Percentiles rank a stretch among this genome's conserved stretches.
phyloP scores from a whole-genome alignment of 495 filamentous ascomycete species.

The Aspergillus taichungensis region DNA sequence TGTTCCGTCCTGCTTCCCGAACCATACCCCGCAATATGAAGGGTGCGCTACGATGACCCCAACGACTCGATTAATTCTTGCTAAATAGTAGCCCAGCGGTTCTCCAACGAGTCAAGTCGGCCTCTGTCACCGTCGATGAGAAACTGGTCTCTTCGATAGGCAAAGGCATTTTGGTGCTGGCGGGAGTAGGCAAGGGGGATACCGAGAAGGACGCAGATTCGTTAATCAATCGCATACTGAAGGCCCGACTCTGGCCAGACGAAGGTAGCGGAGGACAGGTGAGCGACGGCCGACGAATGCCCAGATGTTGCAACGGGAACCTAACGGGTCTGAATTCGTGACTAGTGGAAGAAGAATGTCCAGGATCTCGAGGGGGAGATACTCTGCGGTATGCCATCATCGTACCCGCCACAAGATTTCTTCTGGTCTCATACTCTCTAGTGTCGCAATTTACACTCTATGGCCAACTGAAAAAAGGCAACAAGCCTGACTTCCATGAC shows the following conservation, averaged over 20 bases:
- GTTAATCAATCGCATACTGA: conserved; percentile 77
- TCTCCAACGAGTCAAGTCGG: conserved; percentile 88
- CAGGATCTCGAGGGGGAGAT: conserved; percentile 83
- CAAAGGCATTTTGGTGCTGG: conserved; percentile 83
- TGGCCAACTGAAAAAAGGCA: conserved; percentile 85
- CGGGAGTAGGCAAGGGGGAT: conserved; percentile 83
- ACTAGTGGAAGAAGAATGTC: conserved; percentile 80
- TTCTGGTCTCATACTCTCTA: conserved; percentile 19
- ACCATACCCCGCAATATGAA: conserved; percentile 7
- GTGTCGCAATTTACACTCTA: conserved; percentile 99
- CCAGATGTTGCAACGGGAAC: neutral
- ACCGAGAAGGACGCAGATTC: conserved; percentile 79
- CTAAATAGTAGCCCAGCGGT: conserved; percentile 52
- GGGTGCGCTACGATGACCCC: conserved; percentile 5
- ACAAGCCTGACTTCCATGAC: conserved; percentile 90
- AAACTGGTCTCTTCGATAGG: conserved; percentile 83
- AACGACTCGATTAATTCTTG: neutral
- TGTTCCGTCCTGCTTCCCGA: too few relatives aligned
- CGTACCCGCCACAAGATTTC: neutral
- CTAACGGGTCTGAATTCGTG: neutral
- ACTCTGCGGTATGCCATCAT: conserved; percentile 62
- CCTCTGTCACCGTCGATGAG: conserved; percentile 96
- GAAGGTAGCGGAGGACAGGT: conserved; percentile 38
- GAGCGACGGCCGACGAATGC: conserved; percentile 2
- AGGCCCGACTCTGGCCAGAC: conserved; percentile 82